Evolutionary conservation across 257 asterid species (phyloP).

Genomic region (Scutellaria baicalensis): DNA sequence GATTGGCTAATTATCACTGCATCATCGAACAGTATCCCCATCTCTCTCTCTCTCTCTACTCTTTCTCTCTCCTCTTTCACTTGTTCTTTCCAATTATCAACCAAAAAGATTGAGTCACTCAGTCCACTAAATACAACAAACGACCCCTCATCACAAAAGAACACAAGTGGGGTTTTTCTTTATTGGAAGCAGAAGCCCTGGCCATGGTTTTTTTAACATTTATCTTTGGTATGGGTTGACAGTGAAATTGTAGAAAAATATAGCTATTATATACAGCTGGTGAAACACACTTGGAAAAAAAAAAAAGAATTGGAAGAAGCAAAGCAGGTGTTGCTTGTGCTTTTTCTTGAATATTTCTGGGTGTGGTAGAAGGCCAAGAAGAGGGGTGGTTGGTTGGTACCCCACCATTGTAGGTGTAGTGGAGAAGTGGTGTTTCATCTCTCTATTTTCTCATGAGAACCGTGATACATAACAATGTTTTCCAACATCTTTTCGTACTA

Average conservation of each 20-base stretch:
- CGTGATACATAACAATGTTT: background rate
- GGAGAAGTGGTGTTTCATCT: background rate
- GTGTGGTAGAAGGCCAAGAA: background rate
- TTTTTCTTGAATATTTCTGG: background rate
- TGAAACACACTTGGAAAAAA: no score
- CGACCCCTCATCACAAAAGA: background rate
- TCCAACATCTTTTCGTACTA: no score
- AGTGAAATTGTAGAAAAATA: no score
- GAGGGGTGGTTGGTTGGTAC: background rate
- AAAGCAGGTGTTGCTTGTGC: background rate
- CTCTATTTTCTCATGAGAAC: background rate
- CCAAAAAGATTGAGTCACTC: constrained; percentile 11
- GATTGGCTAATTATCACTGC: constrained; percentile 56
- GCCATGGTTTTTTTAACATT: background rate
- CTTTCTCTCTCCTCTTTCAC: background rate
- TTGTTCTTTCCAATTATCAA: background rate
- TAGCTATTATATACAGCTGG: no score
- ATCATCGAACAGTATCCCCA: constrained; percentile 74
- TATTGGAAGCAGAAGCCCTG: background rate
- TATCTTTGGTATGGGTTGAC: background rate
- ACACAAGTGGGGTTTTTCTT: background rate
- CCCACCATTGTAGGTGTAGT: background rate
- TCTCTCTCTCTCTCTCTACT: background rate
- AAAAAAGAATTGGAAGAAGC: background rate
- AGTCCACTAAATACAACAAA: background rate